A percentile compares a stretch with the other conserved stretches of the same genome.
phyloP scores from a whole-genome alignment of 148 eudicot species.

The Mesembryanthemum crystallinum region DNA sequence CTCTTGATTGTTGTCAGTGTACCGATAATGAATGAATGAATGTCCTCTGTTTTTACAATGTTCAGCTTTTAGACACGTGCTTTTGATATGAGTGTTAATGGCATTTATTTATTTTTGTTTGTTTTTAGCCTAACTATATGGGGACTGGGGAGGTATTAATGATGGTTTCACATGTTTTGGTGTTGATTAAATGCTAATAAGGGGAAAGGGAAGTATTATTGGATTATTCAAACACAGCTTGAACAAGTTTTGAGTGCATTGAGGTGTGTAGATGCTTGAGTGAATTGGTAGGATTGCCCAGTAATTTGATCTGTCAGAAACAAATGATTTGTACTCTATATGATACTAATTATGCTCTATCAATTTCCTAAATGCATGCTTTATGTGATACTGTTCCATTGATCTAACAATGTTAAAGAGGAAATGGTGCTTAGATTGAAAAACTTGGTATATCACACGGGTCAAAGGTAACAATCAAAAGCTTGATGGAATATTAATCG shows the following conservation, averaged over 20 bases:
- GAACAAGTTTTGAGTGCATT: neutral
- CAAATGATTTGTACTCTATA: neutral
- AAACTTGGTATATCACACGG: neutral
- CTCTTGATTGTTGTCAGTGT: neutral
- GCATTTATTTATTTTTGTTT: neutral
- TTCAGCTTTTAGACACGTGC: neutral
- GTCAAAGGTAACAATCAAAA: neutral
- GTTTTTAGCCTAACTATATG: neutral
- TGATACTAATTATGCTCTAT: too few species aligned
- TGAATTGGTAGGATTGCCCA: neutral
- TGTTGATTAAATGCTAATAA: neutral
- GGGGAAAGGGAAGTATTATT: neutral
- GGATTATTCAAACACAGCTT: neutral
- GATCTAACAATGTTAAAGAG: too few species aligned
- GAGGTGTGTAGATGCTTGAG: neutral
- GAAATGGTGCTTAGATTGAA: neutral
- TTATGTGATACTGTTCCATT: neutral
- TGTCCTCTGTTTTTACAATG: neutral
- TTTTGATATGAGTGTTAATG: neutral
- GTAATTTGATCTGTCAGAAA: neutral
- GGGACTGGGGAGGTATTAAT: neutral
- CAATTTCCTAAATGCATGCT: neutral
- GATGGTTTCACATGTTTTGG: conserved; percentile 5
- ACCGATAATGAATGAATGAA: neutral
- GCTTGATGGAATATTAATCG: neutral